Base-by-base conservation (phyloP, 768 basidiomycete species). In the Glaciozyma antarctica region DNA sequence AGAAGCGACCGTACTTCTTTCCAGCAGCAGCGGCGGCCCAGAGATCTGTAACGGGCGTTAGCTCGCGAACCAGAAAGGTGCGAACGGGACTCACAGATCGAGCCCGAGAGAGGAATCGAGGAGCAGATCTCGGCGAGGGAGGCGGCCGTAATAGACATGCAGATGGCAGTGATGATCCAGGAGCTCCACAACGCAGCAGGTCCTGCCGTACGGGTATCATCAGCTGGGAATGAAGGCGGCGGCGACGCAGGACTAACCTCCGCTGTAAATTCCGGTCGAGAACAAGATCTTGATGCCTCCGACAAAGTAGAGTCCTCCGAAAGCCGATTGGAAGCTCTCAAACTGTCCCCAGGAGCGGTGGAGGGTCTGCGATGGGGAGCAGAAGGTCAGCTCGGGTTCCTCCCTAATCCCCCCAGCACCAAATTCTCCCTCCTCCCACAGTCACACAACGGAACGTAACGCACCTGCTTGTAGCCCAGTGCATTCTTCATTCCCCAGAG, bases 1-100 rank as follows among this genome's bases (percentile, higher is more conserved):
- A 83, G 76, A 93, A 86, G 41, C 91, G 82, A 6, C 85, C 89
- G 72, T 88, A 85, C 71, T 88, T 90, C 8, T 86, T 85, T 3
- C 91, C 91, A 7, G 89, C 91, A 73, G 89, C 90, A 75, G 90
- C 90, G n/a, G 90, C 90, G 0, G 89, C 88, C 91, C 91, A 94
- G 57, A 92, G 85, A 76, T 94, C 93, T 93, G 13, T 90, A 92
- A 3, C 91, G 91, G 63, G 34, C 5, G 38, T 41, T 12, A 41
- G 38, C 38, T 6, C 1, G 52, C 19, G 43, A 3, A 17, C 76
- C 7, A 88, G 38, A 12, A 10, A 87, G 30, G 5, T 30, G 61
- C 16, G 22, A 10, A 26, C 32, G 17, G n/a, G 24, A 8, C 21
- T 22, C 15, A 24, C 26, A 52, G 51, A 52, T 52, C 5, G 51